Conservation (phyloP, 176 grass and related monocot species). For the Elymus sibiricus region DNA sequence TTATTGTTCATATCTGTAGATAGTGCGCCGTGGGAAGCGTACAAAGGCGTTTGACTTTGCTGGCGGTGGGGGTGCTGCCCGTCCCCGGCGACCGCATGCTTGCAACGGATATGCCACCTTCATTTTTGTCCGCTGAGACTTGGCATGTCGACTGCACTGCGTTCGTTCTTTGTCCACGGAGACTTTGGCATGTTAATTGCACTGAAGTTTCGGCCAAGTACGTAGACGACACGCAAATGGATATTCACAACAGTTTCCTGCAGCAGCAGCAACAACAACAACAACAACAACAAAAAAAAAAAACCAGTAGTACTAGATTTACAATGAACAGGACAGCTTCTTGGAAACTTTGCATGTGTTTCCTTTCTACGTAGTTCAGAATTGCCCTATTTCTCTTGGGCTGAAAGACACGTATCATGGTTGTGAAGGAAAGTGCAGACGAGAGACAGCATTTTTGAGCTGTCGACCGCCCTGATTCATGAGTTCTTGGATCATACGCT, state of each 20-base stretch:
- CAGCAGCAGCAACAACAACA: no score
- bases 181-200: background rate
- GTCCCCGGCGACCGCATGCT: background rate
- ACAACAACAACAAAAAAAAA: no score
- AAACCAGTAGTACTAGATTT: no score
- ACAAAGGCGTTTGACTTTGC: slow-evolving; percentile 31
- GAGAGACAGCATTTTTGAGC: slow-evolving; percentile 16
- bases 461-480: slow-evolving; percentile 19
- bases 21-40: background rate
- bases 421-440: background rate
- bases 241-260: no score
- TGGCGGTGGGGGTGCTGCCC: background rate
- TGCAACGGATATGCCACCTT: background rate
- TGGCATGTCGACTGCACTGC: no score
- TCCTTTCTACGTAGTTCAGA: no score
- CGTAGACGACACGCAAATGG: no score
- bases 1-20: background rate
- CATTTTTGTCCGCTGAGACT: background rate
- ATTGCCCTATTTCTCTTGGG: no score
- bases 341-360: no score
- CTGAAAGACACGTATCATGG: background rate
- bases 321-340: no score
- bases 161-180: no score
- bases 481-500: slow-evolving; percentile 26
- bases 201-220: no score